These are phyloP conservation scores for Cucurbita pepo DNA, from an alignment of 306 rosid species.

Conservation along the genomic window DNA sequence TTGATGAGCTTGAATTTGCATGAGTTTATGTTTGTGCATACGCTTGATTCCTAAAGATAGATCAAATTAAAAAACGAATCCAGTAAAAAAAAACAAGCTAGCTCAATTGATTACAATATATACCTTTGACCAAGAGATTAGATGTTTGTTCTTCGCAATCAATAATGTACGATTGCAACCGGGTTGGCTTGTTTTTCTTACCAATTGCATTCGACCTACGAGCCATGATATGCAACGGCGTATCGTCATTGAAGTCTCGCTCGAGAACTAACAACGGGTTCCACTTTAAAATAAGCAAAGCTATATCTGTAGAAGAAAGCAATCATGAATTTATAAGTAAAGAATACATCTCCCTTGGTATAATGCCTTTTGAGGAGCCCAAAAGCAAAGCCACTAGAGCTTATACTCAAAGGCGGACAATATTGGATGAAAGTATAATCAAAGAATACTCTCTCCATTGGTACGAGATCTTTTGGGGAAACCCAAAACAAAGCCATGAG, in stretches of 20 bases:
- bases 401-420: too few relatives aligned
- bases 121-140: too few relatives aligned
- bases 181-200: background rate
- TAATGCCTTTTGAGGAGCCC: too few relatives aligned
- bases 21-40: background rate
- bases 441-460: too few relatives aligned
- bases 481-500: too few relatives aligned
- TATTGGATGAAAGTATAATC: too few relatives aligned
- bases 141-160: background rate
- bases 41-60: background rate
- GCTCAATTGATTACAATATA: too few relatives aligned
- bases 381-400: too few relatives aligned
- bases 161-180: background rate
- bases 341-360: too few relatives aligned
- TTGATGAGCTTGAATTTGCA: background rate
- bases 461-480: too few relatives aligned
- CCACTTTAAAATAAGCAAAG: background rate
- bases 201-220: background rate
- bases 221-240: constrained; percentile 14
- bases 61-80: background rate
- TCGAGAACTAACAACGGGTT: background rate
- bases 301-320: background rate
- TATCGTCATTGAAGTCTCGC: background rate
- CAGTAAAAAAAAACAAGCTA: too few relatives aligned
- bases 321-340: too few relatives aligned